phyloP scores from a whole-genome alignment of 192 early-diverging fungal species.

The Coemansia sp. region DNA sequence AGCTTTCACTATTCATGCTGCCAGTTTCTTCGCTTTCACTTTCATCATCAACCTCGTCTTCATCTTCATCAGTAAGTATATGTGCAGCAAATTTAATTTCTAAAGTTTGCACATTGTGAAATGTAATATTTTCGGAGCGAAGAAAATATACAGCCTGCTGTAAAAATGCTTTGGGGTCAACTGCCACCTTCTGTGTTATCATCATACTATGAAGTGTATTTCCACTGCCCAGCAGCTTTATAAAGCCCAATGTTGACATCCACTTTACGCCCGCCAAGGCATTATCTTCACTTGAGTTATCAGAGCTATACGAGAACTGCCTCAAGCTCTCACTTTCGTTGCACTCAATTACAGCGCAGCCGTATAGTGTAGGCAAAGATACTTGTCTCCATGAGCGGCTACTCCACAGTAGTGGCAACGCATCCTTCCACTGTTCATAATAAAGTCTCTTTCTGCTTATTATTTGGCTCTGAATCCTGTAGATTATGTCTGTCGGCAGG shows the following conservation, averaged over 20 bases:
- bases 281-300: not conserved
- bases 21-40: not conserved
- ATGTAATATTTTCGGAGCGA: not conserved
- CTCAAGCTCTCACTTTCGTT: not conserved
- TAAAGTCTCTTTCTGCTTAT: not conserved
- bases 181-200: not conserved
- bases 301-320: not conserved
- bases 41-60: not conserved
- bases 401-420: not conserved
- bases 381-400: not conserved
- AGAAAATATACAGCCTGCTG: not conserved
- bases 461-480: not conserved
- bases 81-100: not conserved
- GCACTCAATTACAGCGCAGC: constrained; percentile 1
- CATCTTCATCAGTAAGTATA: not conserved
- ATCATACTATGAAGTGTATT: not conserved
- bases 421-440: not conserved
- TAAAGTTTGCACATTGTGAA: not conserved
- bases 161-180: not conserved
- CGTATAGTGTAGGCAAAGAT: not conserved
- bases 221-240: not conserved
- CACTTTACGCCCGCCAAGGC: not conserved
- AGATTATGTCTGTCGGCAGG: not conserved
- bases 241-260: constrained; percentile 2
- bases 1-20: not conserved